Evolutionary conservation across 352 stramenopile species (phyloP), one percentile per base, ranked within the genome.

Genomic region (Phytophthora fragariaefolia): DNA sequence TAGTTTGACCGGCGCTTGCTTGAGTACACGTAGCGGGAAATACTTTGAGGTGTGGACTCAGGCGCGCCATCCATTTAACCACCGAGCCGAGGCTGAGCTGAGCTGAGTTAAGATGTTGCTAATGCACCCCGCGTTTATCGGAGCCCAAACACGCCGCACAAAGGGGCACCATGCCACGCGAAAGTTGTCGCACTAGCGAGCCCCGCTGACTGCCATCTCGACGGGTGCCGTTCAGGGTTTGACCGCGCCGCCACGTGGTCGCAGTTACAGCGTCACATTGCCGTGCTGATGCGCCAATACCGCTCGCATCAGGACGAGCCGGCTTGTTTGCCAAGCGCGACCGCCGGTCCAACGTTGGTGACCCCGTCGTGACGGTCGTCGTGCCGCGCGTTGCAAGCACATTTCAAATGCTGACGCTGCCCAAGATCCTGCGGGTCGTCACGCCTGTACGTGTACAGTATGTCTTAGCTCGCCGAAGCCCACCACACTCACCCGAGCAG

Each of bases 351-450:
- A 52, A 47, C 43, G 32, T 60, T 62, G 47, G 51, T 42, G 59
- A 60, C 42, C 43, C 36, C 38, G 43, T 48, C 58, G 38, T 47
- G 40, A 47, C 40, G n/a, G 40, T 66, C 42, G 58, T 55, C 30
- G 45, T 56, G 53, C 54, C 52, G 61, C 54, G 45, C 43, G 18
- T 40, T 40, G 32, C n/a, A 32, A 46, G 50, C 30, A 58, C 32
- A 43, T 58, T 34, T 34, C 43, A 46, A 55, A 43, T 63, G 43
- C 55, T 63, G 42, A 63, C 55, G 17, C 34, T 17, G 42, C 53
- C 47, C 34, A 60, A 53, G 58, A 59, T 66, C 58, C 38, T 48
- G 38, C 2, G 58, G 58, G 43, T 62, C 42, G 50, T 62, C 60
- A 68, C 27, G 43, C 38, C 24, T 32, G 6, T 20, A 15, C 22